Evolutionary conservation across 495 filamentous ascomycete genomes (phyloP).

Genomic region (Entonaema liquescens): DNA sequence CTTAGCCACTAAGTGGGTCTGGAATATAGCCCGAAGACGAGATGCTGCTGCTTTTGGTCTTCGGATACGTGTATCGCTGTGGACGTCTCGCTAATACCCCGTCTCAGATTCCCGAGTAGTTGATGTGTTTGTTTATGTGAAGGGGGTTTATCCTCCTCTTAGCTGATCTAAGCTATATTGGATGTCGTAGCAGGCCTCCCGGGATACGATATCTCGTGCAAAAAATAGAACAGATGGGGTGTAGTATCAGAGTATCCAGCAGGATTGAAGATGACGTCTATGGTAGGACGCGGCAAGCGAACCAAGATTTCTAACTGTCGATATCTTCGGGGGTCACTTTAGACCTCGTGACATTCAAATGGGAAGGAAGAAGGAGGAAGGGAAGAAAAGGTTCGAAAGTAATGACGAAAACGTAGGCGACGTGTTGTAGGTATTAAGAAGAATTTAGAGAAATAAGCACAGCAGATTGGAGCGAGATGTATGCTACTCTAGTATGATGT

Average conservation of each 20-base stretch:
- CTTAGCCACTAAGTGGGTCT: constrained; percentile 34
- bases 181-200: not conserved
- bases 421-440: constrained; percentile 40
- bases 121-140: not conserved
- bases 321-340: constrained; percentile 17
- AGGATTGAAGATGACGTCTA: constrained; percentile 17
- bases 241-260: constrained; percentile 1
- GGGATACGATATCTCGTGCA: not conserved
- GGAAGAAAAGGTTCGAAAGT: constrained; percentile 31
- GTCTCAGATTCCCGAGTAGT: constrained; percentile 10
- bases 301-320: constrained; percentile 23
- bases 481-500: constrained; percentile 36
- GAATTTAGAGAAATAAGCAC: constrained; percentile 40
- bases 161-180: not conserved
- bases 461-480: constrained; percentile 41
- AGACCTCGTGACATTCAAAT: constrained; percentile 32
- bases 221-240: constrained; percentile 7
- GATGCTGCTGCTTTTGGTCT: constrained; percentile 14
- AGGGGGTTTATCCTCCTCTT: constrained; percentile 1
- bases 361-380: constrained; percentile 20
- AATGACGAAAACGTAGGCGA: constrained; percentile 41
- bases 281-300: constrained; percentile 18
- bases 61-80: constrained; percentile 18
- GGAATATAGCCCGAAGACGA: constrained; percentile 21
- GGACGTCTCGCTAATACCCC: constrained; percentile 21